phyloP scores from a whole-genome alignment of 169 alveolate genomes.

The Plasmodium vinckei region DNA sequence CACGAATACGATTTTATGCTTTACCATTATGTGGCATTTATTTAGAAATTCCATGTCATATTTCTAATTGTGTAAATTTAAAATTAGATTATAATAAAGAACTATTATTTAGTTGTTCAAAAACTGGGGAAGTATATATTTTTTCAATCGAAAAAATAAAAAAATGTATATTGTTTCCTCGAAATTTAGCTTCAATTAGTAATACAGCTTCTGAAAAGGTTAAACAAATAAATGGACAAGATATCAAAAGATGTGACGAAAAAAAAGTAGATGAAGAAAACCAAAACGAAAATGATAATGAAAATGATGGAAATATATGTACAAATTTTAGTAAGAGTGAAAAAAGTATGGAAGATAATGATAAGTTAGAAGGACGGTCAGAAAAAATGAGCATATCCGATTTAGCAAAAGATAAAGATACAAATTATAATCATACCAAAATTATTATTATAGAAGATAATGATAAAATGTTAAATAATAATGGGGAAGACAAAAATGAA shows the following conservation, averaged over 20 bases:
- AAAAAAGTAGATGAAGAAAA: background rate
- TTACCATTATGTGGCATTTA: conserved; percentile 61
- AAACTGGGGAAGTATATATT: conserved; percentile 61
- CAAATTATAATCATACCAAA: background rate
- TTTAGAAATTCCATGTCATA: conserved; percentile 76
- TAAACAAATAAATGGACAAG: background rate
- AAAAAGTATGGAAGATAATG: background rate
- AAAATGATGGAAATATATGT: background rate
- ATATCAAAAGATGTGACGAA: background rate
- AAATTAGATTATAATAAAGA: conserved; percentile 43
- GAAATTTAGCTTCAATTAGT: background rate
- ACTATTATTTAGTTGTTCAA: conserved; percentile 64
- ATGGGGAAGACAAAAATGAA: background rate
- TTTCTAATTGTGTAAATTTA: conserved; percentile 53
- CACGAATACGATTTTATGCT: conserved; percentile 49
- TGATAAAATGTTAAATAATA: background rate
- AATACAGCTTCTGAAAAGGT: background rate
- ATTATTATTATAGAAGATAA: background rate
- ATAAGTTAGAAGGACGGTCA: background rate
- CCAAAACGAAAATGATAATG: background rate
- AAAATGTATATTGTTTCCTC: background rate
- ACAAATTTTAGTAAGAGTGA: background rate
- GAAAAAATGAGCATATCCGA: conserved; percentile 15
- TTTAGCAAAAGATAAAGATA: background rate
- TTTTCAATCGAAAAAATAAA: conserved; percentile 58